Evolutionary conservation across 1,139 yeast genomes (phyloP).

Genomic region (Sugiyamaella neomexicana): DNA sequence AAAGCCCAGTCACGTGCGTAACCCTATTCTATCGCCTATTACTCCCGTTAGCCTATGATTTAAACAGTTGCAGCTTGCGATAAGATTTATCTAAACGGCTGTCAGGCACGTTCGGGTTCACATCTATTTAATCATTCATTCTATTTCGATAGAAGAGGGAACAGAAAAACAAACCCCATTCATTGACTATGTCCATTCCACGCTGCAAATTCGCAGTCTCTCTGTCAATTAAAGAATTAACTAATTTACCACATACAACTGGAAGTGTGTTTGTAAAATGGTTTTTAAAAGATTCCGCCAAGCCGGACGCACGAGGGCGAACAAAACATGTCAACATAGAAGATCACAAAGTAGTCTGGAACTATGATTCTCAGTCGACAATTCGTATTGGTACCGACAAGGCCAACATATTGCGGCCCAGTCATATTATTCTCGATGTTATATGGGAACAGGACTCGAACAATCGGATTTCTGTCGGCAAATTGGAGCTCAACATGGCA

Average conservation of each 20-base stretch:
- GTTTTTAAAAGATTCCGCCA: constrained; percentile 49
- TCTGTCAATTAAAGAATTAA: constrained; percentile 63
- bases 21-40: too few species aligned
- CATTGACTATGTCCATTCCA: constrained; percentile 20
- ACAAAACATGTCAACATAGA: constrained; percentile 48
- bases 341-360: constrained; percentile 54
- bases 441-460: constrained; percentile 39
- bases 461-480: constrained; percentile 56
- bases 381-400: constrained; percentile 48
- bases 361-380: constrained; percentile 42
- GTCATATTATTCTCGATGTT: constrained; percentile 40
- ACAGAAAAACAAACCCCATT: too few species aligned
- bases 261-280: constrained; percentile 70
- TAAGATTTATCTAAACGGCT: too few species aligned
- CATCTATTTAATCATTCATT: too few species aligned
- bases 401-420: constrained; percentile 34
- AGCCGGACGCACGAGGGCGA: constrained; percentile 47
- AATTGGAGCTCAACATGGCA: constrained; percentile 63
- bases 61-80: too few species aligned
- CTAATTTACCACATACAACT: constrained; percentile 77
- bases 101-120: too few species aligned
- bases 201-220: constrained; percentile 58
- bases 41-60: too few species aligned
- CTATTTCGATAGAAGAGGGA: too few species aligned
- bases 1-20: too few species aligned